phyloP scores from a whole-genome alignment of 805 yeast genomes.

The Zygoascus biomembranicola region DNA sequence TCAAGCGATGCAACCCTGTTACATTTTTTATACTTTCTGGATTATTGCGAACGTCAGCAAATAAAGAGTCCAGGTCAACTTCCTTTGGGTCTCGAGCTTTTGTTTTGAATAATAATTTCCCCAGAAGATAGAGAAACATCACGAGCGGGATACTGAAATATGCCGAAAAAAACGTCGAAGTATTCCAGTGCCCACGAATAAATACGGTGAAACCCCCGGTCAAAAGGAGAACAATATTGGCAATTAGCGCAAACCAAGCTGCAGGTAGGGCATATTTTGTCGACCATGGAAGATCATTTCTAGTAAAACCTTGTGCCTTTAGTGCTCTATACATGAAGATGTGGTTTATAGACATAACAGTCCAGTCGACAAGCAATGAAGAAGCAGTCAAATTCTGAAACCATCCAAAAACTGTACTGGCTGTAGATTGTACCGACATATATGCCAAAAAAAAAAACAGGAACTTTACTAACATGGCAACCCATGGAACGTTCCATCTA shows the following conservation, averaged over 20 bases:
- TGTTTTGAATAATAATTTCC: conserved; percentile 33
- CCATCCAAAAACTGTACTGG: conserved; percentile 53
- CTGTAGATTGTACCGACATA: conserved; percentile 53
- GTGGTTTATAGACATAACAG: conserved; percentile 41
- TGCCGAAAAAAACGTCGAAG: conserved; percentile 50
- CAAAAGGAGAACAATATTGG: conserved; percentile 36
- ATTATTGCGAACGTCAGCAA: conserved; percentile 1
- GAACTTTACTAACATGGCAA: conserved; percentile 43
- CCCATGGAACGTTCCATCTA: conserved; percentile 62
- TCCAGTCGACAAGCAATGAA: conserved; percentile 51
- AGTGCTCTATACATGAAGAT: conserved; percentile 39
- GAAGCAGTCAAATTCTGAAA: conserved; percentile 21
- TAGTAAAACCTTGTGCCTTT: conserved; percentile 30
- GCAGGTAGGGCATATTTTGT: conserved; percentile 32
- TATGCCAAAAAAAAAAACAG: conserved; percentile 57
- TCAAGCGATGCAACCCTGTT: background rate
- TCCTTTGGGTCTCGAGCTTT: conserved; percentile 8
- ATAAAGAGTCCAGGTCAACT: conserved; percentile 9
- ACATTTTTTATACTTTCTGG: conserved; percentile 1
- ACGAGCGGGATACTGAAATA: conserved; percentile 59
- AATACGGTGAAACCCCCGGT: conserved; percentile 62
- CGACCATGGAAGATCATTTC: conserved; percentile 40
- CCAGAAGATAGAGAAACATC: conserved; percentile 32
- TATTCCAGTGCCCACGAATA: conserved; percentile 52
- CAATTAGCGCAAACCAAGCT: conserved; percentile 3